Evolutionary conservation across 2,329 filamentous ascomycete species (phyloP).

Genomic region (Aspergillus brunneoviolaceus): DNA sequence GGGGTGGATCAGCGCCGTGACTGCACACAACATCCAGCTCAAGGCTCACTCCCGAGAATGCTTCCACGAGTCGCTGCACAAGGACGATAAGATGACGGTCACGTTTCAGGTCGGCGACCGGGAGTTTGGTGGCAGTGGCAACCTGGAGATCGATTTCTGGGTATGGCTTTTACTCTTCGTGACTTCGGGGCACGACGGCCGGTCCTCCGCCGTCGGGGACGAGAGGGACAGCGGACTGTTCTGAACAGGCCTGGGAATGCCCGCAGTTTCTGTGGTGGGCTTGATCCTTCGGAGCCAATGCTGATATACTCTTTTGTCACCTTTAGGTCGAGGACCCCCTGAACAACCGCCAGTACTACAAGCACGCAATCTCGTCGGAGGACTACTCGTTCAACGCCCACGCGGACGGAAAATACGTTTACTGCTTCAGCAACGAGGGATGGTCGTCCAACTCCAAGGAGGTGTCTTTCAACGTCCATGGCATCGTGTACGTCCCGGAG

Average conservation of each 20-base stretch:
- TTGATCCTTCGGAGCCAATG: background rate
- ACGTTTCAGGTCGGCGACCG: slow-evolving; percentile 97
- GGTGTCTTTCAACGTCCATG: slow-evolving; percentile 98
- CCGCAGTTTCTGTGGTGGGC: background rate
- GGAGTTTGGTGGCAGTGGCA: slow-evolving; percentile 91
- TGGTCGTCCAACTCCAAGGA: slow-evolving; percentile 97
- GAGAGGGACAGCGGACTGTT: background rate
- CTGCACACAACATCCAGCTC: slow-evolving; percentile 94
- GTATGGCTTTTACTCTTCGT: slow-evolving; percentile 53
- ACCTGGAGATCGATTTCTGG: slow-evolving; percentile 97
- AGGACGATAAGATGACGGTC: slow-evolving; percentile 96
- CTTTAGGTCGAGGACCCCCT: slow-evolving; percentile 73
- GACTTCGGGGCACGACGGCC: background rate
- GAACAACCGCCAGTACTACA: slow-evolving; percentile 73
- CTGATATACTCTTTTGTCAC: slow-evolving; percentile 11
- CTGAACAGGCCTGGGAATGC: background rate
- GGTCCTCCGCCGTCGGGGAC: background rate
- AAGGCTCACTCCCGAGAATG: slow-evolving; percentile 92
- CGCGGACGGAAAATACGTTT: slow-evolving; percentile 83
- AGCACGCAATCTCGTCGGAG: slow-evolving; percentile 80
- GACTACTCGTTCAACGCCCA: slow-evolving; percentile 88
- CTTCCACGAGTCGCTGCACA: slow-evolving; percentile 91
- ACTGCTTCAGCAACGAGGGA: slow-evolving; percentile 99
- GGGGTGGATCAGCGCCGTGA: slow-evolving; percentile 58
- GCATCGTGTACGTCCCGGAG: slow-evolving; percentile 95